Evolutionary conservation across 495 filamentous ascomycete genomes (phyloP).

Genomic region (Baudoinia panamericana): DNA sequence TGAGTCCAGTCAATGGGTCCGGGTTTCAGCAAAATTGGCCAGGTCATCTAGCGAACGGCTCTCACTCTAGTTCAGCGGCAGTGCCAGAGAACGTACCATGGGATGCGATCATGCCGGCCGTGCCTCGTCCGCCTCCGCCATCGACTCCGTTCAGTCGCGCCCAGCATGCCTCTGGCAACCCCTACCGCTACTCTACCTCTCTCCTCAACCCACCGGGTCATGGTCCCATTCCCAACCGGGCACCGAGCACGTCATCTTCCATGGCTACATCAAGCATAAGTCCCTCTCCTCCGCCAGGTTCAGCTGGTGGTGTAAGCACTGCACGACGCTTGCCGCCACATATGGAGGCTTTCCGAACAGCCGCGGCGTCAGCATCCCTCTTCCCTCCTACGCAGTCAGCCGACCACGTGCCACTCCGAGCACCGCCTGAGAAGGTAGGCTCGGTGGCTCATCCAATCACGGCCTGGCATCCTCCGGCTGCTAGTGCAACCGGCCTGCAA

Average conservation of each 20-base stretch:
- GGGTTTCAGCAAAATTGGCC: neutral
- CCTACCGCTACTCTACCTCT: slow-evolving; percentile 14
- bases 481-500: neutral
- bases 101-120: slow-evolving; percentile 1
- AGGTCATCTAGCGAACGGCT: neutral
- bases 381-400: slow-evolving; percentile 9
- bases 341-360: slow-evolving; percentile 17
- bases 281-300: neutral
- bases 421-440: slow-evolving; percentile 8
- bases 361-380: slow-evolving; percentile 13
- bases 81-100: slow-evolving; percentile 3
- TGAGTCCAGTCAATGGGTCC: slow-evolving; percentile 11
- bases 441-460: slow-evolving; percentile 13
- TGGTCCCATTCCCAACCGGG: slow-evolving; percentile 4
- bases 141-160: slow-evolving; percentile 7
- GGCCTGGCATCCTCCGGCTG: slow-evolving; percentile 15
- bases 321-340: slow-evolving; percentile 9
- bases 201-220: slow-evolving; percentile 26
- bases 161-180: neutral
- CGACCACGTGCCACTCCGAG: slow-evolving; percentile 12
- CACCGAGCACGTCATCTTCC: neutral
- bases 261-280: neutral
- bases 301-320: neutral
- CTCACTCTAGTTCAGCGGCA: neutral
- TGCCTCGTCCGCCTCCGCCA: neutral